Evolutionary conservation across 2,329 filamentous ascomycete genomes (phyloP), one percentile per base, ranked within the genome.

Genomic region (Penicillium sp.): DNA sequence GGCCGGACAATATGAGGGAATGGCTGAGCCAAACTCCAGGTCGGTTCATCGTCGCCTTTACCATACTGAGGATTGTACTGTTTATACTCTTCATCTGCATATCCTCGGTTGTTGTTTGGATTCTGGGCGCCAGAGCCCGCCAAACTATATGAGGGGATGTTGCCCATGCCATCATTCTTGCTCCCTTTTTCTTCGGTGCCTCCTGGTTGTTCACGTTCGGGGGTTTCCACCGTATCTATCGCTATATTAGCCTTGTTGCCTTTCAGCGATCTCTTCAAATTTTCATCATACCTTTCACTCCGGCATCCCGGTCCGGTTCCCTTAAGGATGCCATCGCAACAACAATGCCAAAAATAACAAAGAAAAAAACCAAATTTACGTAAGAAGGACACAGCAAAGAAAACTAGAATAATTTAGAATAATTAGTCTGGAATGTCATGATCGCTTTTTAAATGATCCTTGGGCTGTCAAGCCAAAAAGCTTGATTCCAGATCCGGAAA

Each of bases 21-120:
- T 2, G 80, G 79, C 58, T 79, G 75, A 0, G 78, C 78, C 32
- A 82, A 62, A 62, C 78, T 76, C 74, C 80, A 82, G 40, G 82
- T 73, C 3, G 79, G 79, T 5, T 57, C 55, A 6, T 78, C 74
- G 0, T 72, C 66, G 18, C 75, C 71, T 54, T 79, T 74, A n/a
- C 78, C 78, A 48, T 81, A 81, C 34, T 78, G 76, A 2, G 80
- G 78, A 50, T 82, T 81, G 13, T 80, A 66, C 9, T 75, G 14
- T 16, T 49, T 35, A 38, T 66, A 66, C 10, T 65, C 58, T 11
- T 35, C 4, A 18, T 46, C 40, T n/a, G 50, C 14, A 10, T 55
- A 49, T 20, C n/a, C 52, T 6, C 31, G 48, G 29, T 42, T 48
- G 18, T 46, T 55, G 26, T 34, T 40, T 2, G 59, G 55, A n/a